phyloP scores from a whole-genome alignment of 805 yeast species.

The Schwanniomyces pseudopolymorphus region DNA sequence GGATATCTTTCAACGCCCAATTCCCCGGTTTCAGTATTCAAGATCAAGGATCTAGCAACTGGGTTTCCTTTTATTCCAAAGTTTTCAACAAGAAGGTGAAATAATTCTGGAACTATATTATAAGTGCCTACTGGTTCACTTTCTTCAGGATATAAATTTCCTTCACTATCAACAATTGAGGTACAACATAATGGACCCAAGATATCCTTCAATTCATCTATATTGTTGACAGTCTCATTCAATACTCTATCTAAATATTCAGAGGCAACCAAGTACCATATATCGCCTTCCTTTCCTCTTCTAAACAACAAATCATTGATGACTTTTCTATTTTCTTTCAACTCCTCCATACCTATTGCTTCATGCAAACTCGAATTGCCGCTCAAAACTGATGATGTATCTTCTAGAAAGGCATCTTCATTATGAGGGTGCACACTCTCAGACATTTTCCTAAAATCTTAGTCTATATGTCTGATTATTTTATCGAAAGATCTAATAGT shows the following conservation, averaged over 20 bases:
- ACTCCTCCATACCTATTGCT: conserved; percentile 2
- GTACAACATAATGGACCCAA: conserved; percentile 51
- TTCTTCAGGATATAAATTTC: conserved; percentile 35
- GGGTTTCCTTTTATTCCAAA: conserved; percentile 49
- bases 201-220: conserved; percentile 22
- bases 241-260: conserved; percentile 45
- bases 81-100: conserved; percentile 47
- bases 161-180: conserved; percentile 44
- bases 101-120: conserved; percentile 44
- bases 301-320: conserved; percentile 18
- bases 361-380: not conserved
- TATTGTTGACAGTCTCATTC: conserved; percentile 23
- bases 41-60: conserved; percentile 28
- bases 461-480: not conserved
- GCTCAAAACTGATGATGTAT: not conserved
- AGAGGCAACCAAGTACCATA: conserved; percentile 48
- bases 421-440: not conserved
- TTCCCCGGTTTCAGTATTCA: conserved; percentile 23
- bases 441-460: not conserved
- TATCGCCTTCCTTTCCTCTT: conserved; percentile 44
- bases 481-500: not conserved
- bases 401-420: not conserved
- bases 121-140: conserved; percentile 14
- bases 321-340: conserved; percentile 16
- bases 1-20: conserved; percentile 35